Conservation (phyloP, 2,329 filamentous ascomycete genomes). For the Dactylonectria macrodidyma region DNA sequence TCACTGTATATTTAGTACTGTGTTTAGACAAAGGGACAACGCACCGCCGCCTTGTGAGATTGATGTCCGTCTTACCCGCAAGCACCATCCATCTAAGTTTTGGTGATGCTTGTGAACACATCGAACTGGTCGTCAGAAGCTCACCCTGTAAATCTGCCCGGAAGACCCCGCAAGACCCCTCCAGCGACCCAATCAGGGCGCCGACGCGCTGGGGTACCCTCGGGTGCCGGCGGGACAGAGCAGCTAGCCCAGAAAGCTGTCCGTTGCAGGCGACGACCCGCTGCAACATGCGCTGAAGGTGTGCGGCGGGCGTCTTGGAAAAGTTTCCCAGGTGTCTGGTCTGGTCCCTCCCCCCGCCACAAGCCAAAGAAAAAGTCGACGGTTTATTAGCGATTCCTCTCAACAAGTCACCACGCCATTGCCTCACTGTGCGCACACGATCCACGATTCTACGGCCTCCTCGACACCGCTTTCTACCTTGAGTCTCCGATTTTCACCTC, state of each 20-base stretch:
- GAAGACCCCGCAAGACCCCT: constrained; percentile 5
- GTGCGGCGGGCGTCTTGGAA: constrained; percentile 37
- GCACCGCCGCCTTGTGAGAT: no score
- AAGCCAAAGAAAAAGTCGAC: constrained; percentile 28
- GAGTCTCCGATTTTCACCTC: neutral
- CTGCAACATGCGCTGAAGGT: constrained; percentile 34
- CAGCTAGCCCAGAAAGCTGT: constrained; percentile 31
- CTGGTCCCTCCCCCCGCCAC: constrained; percentile 20
- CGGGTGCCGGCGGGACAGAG: constrained; percentile 40
- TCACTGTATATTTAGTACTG: no score
- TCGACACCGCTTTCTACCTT: neutral
- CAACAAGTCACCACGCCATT: constrained; percentile 20
- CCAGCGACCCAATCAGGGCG: constrained; percentile 29
- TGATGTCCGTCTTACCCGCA: neutral
- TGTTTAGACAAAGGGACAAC: no score
- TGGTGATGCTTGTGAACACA: neutral
- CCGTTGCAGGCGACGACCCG: constrained; percentile 20
- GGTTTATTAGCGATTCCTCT: neutral
- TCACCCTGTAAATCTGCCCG: neutral
- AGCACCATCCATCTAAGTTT: neutral
- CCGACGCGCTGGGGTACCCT: constrained; percentile 1
- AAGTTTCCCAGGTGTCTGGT: constrained; percentile 48
- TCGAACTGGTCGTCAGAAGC: no score
- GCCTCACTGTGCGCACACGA: constrained; percentile 7
- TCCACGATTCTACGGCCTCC: constrained; percentile 1